Percentiles rank a stretch among this genome's conserved stretches.
Evolutionary conservation across 2,329 filamentous ascomycete genomes (phyloP).

Genomic region (Diaporthe longicolla): DNA sequence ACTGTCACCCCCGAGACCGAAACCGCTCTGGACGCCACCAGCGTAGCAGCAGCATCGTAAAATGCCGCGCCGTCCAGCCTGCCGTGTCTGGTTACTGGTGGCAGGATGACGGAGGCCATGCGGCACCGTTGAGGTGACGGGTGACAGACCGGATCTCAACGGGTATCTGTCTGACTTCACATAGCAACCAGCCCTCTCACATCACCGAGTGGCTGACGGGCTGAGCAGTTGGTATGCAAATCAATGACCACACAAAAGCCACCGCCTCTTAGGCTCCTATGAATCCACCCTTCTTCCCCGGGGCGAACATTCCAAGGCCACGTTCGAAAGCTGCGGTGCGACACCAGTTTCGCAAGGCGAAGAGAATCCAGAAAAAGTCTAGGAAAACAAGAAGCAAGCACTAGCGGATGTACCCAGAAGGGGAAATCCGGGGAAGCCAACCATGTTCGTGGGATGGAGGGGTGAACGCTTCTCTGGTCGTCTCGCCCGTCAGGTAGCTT

Average conservation of each 20-base stretch:
- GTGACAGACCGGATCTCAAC: neutral
- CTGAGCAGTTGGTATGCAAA: slow-evolving; percentile 26
- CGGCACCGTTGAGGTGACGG: neutral
- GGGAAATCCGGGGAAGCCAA: slow-evolving; percentile 31
- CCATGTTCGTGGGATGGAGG: neutral
- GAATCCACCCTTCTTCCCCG: neutral
- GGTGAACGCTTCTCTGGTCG: slow-evolving; percentile 9
- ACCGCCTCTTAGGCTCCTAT: neutral
- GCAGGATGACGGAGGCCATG: neutral
- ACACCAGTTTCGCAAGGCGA: slow-evolving; percentile 17
- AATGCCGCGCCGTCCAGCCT: neutral
- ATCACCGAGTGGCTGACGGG: slow-evolving; percentile 1
- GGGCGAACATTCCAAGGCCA: slow-evolving; percentile 19
- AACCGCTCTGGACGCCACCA: slow-evolving; percentile 15
- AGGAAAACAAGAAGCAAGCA: slow-evolving; percentile 5
- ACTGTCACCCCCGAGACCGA: slow-evolving; percentile 29
- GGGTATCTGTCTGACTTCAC: slow-evolving; percentile 4
- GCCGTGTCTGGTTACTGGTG: neutral
- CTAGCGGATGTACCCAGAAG: slow-evolving; percentile 5
- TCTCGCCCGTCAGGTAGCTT: neutral
- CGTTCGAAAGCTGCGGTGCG: slow-evolving; percentile 18
- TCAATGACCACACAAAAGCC: neutral
- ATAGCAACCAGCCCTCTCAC: neutral
- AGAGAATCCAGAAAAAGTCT: neutral
- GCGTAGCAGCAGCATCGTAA: neutral